Base-by-base conservation (phyloP, 441 rosid species). In the Adansonia gregorii region DNA sequence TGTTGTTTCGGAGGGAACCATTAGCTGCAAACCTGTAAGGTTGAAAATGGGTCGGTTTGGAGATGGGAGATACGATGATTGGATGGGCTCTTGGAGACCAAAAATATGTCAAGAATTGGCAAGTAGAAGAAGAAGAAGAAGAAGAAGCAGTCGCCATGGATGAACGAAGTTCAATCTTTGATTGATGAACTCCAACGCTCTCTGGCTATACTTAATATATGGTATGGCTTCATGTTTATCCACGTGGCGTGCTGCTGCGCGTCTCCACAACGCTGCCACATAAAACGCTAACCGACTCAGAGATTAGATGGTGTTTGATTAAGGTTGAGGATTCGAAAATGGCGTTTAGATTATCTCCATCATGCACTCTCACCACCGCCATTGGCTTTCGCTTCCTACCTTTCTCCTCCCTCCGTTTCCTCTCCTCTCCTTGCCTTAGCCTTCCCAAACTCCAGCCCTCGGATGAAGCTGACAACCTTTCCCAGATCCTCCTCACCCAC, bases 391-490 rank as follows among this genome's bases (percentile, higher is more conserved):
- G n/a, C 9, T 56, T 10, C 72, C 55, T 27, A 14, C 73, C 71
- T 60, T 39, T 78, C 73, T 1, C 72, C 70, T 78, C 73, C 24
- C 75, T 80, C 83, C 79, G 80, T 75, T 86, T 67, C 82, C 22
- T 80, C 84, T 75, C 82, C 77, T 61, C 82, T 19, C 41, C 78
- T 59, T 51, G 69, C 59, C 76, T 82, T 3, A 6, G 46, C 22
- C 90, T 90, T 39, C 97, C 97, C 6, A 64, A 80, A 3, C 84
- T 92, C 20, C 83, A 91, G 73, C 89, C 93, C 0, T 91, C 94
- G 27, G 74, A 81, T 1, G 97, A 94, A 65, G 99, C 99, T 3
- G 95, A 95, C 4, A 72, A 83, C 27, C 82, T 94, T 22, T 86
- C 95, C 11, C 91, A 91, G 63, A 72, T 95, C 75, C 88, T 95